Base-by-base conservation (phyloP, 192 early-diverging fungal genomes). In the Umbelopsis isabellina region DNA sequence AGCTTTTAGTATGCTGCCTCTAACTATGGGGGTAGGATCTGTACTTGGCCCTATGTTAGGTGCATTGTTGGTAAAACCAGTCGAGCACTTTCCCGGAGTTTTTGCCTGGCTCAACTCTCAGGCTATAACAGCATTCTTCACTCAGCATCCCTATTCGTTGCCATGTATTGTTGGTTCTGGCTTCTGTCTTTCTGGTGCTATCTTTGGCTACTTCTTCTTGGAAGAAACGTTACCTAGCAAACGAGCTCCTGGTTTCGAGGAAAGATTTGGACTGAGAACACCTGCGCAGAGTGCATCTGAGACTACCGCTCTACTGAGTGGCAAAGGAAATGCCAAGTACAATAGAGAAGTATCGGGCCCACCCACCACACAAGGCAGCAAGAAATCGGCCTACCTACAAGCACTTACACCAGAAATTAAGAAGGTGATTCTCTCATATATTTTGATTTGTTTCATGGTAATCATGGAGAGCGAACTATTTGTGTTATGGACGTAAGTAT, bases 11-110 rank as follows among this genome's bases (percentile, higher is more conserved):
- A 18, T 91, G 18, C 76, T 89, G 58, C 88, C 85, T 65, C 80
- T 87, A 12, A 74, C 70, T 3, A 84, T 87, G 79, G 88, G 84
- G 21, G 48, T 91, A 13, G 89, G 89, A 2, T 67, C 70, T 2
- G 70, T 80, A 1, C 55, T 68, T 22, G 89, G 90, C 0, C 86
- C 90, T 0, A 67, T 85, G 2, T 69, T 91, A 27, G 90, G 90
- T 41, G 90, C 90, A 0, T 76, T 89, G 41, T 82, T 93, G 16
- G 68, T 86, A 0, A 67, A 89, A 27, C 92, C 91, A 10, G 84
- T 75, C 0, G 68, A 81, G 10, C 74, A 79, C 67, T 87, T 79
- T 45, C 88, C 89, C 0, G 44, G 64, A 12, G 30, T 85, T 0
- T 84, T 84, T 45, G 80, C 75, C 0, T 30, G 78, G 47, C 69